Evolutionary conservation across 768 basidiomycete genomes (phyloP), one percentile per base, ranked within the genome.

Genomic region (Phlebiopsis flavidoalba): DNA sequence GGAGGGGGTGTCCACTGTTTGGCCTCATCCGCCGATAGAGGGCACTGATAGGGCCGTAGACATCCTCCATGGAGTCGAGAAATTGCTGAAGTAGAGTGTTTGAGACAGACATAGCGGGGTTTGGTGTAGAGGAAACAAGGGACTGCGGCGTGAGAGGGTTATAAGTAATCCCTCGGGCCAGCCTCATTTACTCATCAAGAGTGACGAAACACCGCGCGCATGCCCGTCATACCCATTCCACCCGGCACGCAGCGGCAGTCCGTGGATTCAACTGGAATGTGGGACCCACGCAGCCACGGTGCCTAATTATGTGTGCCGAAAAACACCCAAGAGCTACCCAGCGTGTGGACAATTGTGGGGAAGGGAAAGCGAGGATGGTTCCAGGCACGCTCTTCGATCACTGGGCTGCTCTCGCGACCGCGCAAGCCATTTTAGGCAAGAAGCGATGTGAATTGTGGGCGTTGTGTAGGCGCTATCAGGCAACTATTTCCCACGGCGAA

Each of bases 51-150:
- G 59, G 59, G 31, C 59, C 59, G 45, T 60, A 60, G 22, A 60
- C 59, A 11, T 60, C 59, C 26, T 60, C 59, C 40, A 60, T 40
- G 12, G 59, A 50, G 15, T 37, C 50, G 7, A 60, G 17, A 36
- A 24, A 50, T 10, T 51, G 35, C 26, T 22, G 48, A 11, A 59
- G 21, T 10, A 21, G n/a, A 8, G 17, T 50, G 48, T 1, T 43
- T 53, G 17, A 36, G 33, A 14, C 33, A 15, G 52, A n/a, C 52
- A 53, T 53, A 17, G 52, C 17, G 33, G 17, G 8, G 11, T 12
- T 17, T 43, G 40, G 40, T 43, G 3, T 31, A 6, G 26, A 31
- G 40, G 17, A 43, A 17, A 43, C 17, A 8, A 12, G 40, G 40
- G 17, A 3, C 40, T 12, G 17, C 17, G 40, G 12, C 33, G 52